Base-by-base conservation (phyloP, 108 stramenopile genomes). In the Skeletonema costatum region DNA sequence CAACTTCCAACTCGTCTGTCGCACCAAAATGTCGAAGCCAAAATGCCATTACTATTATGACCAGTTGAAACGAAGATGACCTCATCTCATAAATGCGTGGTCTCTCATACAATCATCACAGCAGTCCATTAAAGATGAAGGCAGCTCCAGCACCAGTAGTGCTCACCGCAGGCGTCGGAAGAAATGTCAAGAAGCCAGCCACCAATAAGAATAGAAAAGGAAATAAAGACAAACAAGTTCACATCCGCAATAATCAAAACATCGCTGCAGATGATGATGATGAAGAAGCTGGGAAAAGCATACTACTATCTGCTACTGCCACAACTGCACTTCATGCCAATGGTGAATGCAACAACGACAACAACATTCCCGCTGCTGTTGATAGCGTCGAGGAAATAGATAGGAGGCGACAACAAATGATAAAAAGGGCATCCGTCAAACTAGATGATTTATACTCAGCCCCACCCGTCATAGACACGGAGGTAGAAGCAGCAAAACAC, bases 391-490 rank as follows among this genome's bases (percentile, higher is more conserved):
- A 21, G 50, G 64, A 74, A 68, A 80, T 74, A 19, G 73, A 80
- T 39, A 60, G 73, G 36, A 32, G 53, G 50, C 71, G 78, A 13
- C 73, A 58, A 25, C 35, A 64, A 13, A 72, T 65, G 32, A 74
- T 74, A n/a, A 61, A 74, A 53, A 35, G 61, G 11, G 53, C 78
- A 11, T 80, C 78, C 35, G 72, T 80, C 36, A 80, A 74, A 61
- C 73, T 80, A 36, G 80, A 80, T 41, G 80, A 80, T 63, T 48
- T 80, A 6, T 80, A 80, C 64, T 74, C 73, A 35, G 66, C 80
- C 30, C 80, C 80, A 29, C 80, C 70, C 73, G 53, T 80, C 44
- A 66, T 80, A 17, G 73, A 70, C 36, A 63, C 66, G 39, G 67
- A 73, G 38, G 60, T 68, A 21, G 56, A 44, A 25, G 48, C 60